Percentiles rank a stretch among this genome's conserved stretches.
Evolutionary conservation across 1,284 basidiomycete species (phyloP).

Genomic region (Sporisorium iseilematis-ciliati): DNA sequence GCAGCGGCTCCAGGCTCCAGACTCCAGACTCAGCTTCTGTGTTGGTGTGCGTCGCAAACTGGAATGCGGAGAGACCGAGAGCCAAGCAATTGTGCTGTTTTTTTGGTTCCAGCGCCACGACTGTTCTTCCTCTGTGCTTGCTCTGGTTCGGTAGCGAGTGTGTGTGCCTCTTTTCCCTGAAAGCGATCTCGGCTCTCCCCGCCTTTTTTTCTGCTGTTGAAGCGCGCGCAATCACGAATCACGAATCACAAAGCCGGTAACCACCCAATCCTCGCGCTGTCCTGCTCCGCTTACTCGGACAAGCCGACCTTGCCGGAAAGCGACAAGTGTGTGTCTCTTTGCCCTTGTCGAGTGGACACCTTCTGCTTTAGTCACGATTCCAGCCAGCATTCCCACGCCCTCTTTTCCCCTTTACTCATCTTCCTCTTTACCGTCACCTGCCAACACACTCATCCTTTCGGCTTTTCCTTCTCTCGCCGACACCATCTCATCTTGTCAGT

Average conservation of each 20-base stretch:
- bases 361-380: not conserved
- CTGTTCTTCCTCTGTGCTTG: not conserved
- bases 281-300: conserved; percentile 28
- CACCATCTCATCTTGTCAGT: conserved; percentile 4
- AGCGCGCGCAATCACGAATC: conserved; percentile 12
- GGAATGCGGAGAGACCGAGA: not conserved
- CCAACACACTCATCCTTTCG: not conserved
- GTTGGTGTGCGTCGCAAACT: too few relatives aligned
- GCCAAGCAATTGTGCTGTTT: conserved; percentile 5
- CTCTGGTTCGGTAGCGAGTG: not conserved
- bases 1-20: conserved; percentile 1
- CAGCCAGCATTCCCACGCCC: not conserved
- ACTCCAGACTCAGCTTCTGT: not conserved
- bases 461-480: not conserved
- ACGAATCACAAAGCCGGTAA: conserved; percentile 1
- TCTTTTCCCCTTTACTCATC: not conserved
- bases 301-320: conserved; percentile 33
- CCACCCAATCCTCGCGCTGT: not conserved
- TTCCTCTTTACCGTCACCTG: not conserved
- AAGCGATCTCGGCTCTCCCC: conserved; percentile 5
- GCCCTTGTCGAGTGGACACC: not conserved
- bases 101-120: not conserved
- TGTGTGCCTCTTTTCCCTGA: not conserved
- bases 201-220: not conserved
- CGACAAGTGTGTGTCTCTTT: not conserved